Base-by-base conservation (phyloP, 2,329 filamentous ascomycete genomes). In the Herpotrichia juniperi region DNA sequence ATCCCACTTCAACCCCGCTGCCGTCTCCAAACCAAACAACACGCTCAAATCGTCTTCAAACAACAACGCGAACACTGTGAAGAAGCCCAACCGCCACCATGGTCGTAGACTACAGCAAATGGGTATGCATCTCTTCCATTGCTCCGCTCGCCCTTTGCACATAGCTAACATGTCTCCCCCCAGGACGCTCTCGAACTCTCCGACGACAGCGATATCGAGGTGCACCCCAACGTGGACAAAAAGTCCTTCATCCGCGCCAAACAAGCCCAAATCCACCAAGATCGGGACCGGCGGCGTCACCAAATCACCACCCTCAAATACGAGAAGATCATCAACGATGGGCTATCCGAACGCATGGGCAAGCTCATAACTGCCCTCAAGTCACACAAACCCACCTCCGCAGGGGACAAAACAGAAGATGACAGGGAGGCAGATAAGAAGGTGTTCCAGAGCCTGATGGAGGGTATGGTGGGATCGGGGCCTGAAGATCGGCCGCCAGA, bases 161-260 rank as follows among this genome's bases (percentile, higher is more conserved):
- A 34, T 53, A 58, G 50, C 56, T 62, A 28, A 54, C 45, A 28
- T 16, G 39, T 16, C 14, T 10, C 37, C n/a, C 28, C 47, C 24
- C 54, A 90, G 87, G 90, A 97, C 73, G 88, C 89, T 53, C 85
- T 99, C 70, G 94, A 99, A 86, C 87, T 99, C 71, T 96, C 91
- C 69, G 94, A 99, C 76, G 94, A 99, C 77, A 97, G 92, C 46
- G 94, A 99, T 69, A 88, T 99, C 66, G 94, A 99, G 78, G 94
- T 97, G 46, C 94, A 99, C 76, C 94, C 94, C 54, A 99, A 99
- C 73, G 94, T 99, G 73, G 94, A 99, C 79, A 99, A 99, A 76
- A 86, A 89, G 46, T 97, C 93, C 55, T 99, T 99, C 76, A 99
- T 99, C 74, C 91, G 93, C 61, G 96, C 94, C 60, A 99, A 99